Percentiles rank a stretch among this genome's conserved stretches.
Conservation (phyloP, 2,329 filamentous ascomycete species). For the Arthrobotrys conoides region DNA sequence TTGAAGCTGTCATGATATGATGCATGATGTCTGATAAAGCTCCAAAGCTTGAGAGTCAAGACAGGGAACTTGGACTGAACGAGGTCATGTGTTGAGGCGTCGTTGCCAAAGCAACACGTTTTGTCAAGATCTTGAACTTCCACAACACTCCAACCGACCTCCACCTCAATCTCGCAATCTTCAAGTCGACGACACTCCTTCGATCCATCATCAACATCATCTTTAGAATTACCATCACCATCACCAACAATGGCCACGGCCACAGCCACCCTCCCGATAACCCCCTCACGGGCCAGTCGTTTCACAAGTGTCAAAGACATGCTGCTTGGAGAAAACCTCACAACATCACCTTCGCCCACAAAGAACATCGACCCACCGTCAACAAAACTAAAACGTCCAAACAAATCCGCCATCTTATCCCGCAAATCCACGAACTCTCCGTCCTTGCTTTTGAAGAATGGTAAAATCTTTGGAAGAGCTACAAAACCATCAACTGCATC, state of each 20-base stretch:
- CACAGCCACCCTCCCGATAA: slow-evolving; percentile 8
- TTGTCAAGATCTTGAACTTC: slow-evolving; percentile 4
- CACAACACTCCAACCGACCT: slow-evolving; percentile 19
- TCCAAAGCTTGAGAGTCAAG: background rate
- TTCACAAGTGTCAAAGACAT: slow-evolving; percentile 56
- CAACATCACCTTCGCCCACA: background rate
- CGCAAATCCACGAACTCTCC: slow-evolving; percentile 39
- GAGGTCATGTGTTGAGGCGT: slow-evolving; percentile 58
- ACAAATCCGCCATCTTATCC: slow-evolving; percentile 32
- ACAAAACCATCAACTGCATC: slow-evolving; percentile 33
- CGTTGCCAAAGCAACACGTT: slow-evolving; percentile 58
- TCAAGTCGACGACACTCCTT: background rate
- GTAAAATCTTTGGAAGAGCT: slow-evolving; percentile 35
- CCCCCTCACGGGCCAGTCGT: slow-evolving; percentile 39
- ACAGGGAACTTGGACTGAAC: background rate
- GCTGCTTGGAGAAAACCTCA: slow-evolving; percentile 11
- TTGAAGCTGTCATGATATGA: background rate
- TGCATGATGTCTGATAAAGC: background rate
- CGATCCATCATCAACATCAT: background rate
- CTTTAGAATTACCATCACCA: slow-evolving; percentile 3
- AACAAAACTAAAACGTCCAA: slow-evolving; percentile 43
- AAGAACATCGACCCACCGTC: background rate
- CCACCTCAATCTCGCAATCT: slow-evolving; percentile 8
- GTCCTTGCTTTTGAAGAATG: slow-evolving; percentile 35
- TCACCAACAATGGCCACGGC: background rate